A percentile compares a stretch with the other conserved stretches of the same genome.
phyloP scores from a whole-genome alignment of 306 rosid species.

The Canavalia gladiata region DNA sequence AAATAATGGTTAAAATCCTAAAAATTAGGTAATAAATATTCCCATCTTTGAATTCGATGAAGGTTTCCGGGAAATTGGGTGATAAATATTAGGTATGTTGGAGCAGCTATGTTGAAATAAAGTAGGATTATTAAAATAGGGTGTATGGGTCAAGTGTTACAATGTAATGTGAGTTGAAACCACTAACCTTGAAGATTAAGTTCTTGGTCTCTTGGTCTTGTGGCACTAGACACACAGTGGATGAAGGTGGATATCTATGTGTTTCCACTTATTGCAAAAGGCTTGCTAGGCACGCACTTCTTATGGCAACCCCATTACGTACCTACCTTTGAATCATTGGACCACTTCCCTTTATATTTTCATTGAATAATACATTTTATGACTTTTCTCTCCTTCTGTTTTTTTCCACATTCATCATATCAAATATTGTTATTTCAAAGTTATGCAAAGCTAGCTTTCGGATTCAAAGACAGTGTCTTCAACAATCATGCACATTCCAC shows the following conservation, averaged over 20 bases:
- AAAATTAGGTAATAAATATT: no score
- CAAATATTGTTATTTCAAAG: constrained; percentile 19
- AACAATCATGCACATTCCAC: constrained; percentile 48
- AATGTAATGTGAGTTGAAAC: background rate
- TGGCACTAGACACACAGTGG: constrained; percentile 60
- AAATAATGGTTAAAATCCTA: no score
- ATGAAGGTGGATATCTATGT: constrained; percentile 61
- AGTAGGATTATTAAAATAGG: constrained; percentile 6
- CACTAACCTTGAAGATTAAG: constrained; percentile 25
- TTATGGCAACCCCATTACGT: constrained; percentile 50
- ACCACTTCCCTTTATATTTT: constrained; percentile 34
- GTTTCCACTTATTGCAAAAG: constrained; percentile 51
- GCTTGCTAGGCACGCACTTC: constrained; percentile 62
- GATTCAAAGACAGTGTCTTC: constrained; percentile 27
- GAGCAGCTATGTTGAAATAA: constrained; percentile 5
- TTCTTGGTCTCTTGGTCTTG: constrained; percentile 40
- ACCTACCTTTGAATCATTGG: constrained; percentile 47
- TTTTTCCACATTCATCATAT: background rate
- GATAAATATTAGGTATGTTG: constrained; percentile 44
- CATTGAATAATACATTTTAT: background rate
- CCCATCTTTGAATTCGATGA: no score
- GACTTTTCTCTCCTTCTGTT: background rate
- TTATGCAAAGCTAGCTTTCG: constrained; percentile 38
- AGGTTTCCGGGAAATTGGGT: background rate
- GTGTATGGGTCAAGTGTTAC: background rate